phyloP scores from a whole-genome alignment of 768 basidiomycete genomes.

The Mycena rosella region DNA sequence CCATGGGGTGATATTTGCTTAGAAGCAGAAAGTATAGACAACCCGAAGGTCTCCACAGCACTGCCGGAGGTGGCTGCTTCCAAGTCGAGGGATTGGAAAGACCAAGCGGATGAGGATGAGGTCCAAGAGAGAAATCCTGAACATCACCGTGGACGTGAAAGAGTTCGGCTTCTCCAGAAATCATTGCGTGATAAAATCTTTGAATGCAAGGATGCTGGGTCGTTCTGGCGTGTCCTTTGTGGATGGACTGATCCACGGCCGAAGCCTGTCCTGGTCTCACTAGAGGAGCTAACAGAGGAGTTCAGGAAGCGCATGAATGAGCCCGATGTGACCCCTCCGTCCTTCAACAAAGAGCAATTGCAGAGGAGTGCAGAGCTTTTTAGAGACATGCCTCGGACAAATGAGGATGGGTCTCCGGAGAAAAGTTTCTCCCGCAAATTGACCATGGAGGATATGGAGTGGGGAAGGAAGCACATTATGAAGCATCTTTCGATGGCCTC shows the following conservation, averaged over 20 bases:
- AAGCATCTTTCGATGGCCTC: neutral
- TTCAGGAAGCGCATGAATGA: conserved; percentile 15
- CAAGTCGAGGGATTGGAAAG: neutral
- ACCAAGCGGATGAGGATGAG: neutral
- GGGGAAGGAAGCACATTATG: neutral
- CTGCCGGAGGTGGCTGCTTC: neutral
- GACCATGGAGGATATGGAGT: neutral
- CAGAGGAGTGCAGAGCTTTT: neutral
- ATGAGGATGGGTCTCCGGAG: conserved; percentile 13
- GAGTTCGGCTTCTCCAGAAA: neutral
- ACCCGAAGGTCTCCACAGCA: conserved; percentile 5
- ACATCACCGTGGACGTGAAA: conserved; percentile 9
- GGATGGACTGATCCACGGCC: conserved; percentile 19
- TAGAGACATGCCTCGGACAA: conserved; percentile 7
- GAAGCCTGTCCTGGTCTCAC: conserved; percentile 10
- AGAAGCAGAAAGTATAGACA: neutral
- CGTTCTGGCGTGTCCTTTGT: conserved; percentile 20
- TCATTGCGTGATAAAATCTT: conserved; percentile 18
- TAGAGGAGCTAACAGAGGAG: conserved; percentile 9
- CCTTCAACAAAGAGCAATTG: conserved; percentile 18
- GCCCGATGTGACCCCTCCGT: neutral
- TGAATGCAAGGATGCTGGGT: conserved; percentile 17
- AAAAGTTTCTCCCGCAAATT: conserved; percentile 13
- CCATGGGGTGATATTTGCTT: neutral
- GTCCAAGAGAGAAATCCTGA: neutral